Base-by-base conservation (phyloP, 1,284 basidiomycete species). In the Ceratobasidium papillatum region DNA sequence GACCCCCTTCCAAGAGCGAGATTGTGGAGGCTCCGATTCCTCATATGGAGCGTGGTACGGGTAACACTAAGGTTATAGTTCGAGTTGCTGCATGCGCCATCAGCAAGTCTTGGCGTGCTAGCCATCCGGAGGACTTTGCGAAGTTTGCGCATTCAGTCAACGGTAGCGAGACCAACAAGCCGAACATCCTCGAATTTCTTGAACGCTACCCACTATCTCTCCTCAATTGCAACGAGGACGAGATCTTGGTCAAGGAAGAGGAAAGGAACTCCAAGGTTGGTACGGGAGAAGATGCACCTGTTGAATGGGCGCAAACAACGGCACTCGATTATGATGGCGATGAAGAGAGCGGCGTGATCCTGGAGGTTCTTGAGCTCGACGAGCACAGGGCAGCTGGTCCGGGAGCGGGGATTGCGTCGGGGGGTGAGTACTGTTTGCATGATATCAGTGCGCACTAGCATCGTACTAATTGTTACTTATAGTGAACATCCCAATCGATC, bases 21-120 rank as follows among this genome's bases (percentile, higher is more conserved):
- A 27, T 27, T 38, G 59, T 62, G 12, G 38, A 41, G 11, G 3
- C 30, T 34, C 59, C 30, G 27, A 62, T 62, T 17, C 59, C 59
- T n/a, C 59, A 62, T 27, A 14, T 62, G 14, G 36, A 62, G 9
- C n/a, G 59, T 41, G 59, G 59, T 5, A 62, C 30, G 9, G 59
- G 59, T 41, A 19, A 3, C 4, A 27, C 14, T 17, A 36, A 62
- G 59, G n/a, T 38, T 9, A 62, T 11, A 7, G 36, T 62, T 34
- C 34, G 59, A 3, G 38, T 43, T 25, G 59, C 59, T 9, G 8
- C n/a, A 4, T 62, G 59, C 36, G 59, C 30, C 3, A 14, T 62
- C n/a, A 62, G 59, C 59, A 41, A 34, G 11, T n/a, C 27, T 9
- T 36, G 59, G 59, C 7, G 32, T 9, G 25, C 3, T 4, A 5